phyloP scores from a whole-genome alignment of 257 asterid genomes.

The Mentha longifolia region DNA sequence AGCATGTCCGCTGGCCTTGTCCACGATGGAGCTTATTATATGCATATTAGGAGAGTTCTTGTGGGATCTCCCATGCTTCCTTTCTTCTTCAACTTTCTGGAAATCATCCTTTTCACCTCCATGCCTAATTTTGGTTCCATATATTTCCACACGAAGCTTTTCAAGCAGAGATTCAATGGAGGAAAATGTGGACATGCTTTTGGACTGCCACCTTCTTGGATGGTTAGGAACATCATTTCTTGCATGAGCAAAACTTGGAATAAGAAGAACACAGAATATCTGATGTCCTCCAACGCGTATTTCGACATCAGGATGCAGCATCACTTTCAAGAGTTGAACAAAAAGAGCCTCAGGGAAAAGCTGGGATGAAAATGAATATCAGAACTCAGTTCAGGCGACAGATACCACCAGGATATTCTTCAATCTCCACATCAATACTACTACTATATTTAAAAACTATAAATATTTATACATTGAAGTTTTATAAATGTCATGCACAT shows the following conservation, averaged over 20 bases:
- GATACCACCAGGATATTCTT: neutral
- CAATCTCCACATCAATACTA: neutral
- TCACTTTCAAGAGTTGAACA: slow-evolving; percentile 81
- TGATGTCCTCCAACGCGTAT: slow-evolving; percentile 94
- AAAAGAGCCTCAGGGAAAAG: slow-evolving; percentile 89
- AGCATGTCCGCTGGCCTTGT: slow-evolving; percentile 63
- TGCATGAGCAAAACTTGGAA: slow-evolving; percentile 68
- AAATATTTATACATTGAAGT: no score
- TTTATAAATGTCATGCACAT: no score
- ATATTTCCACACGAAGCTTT: slow-evolving; percentile 83
- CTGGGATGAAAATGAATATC: slow-evolving; percentile 44
- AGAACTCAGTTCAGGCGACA: neutral
- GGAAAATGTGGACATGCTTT: slow-evolving; percentile 73
- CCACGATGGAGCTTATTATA: slow-evolving; percentile 73
- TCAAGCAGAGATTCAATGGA: slow-evolving; percentile 87
- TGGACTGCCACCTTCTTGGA: slow-evolving; percentile 70
- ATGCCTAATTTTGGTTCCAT: slow-evolving; percentile 50
- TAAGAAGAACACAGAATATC: slow-evolving; percentile 80
- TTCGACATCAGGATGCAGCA: slow-evolving; percentile 87
- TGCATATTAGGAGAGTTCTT: slow-evolving; percentile 79
- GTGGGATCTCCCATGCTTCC: slow-evolving; percentile 66
- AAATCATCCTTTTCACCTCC: slow-evolving; percentile 55
- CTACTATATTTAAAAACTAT: no score
- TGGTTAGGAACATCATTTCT: slow-evolving; percentile 60
- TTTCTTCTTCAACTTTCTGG: slow-evolving; percentile 63